Conservation (phyloP, 1,284 basidiomycete genomes). For the Sphagnurus paluster region DNA sequence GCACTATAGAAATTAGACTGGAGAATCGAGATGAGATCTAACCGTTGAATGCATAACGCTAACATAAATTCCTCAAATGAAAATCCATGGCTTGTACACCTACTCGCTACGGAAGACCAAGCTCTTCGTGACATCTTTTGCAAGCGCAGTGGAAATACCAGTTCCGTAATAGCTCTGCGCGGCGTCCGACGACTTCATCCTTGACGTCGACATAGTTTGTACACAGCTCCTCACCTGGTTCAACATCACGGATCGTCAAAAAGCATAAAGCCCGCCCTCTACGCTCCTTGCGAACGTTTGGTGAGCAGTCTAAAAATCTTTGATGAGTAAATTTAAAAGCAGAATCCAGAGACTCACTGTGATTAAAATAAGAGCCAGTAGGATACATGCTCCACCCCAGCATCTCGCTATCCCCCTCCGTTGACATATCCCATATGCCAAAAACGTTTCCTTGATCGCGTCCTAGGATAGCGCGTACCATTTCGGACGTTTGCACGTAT, state of each 20-base stretch:
- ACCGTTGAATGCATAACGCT: too few relatives aligned
- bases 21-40: too few relatives aligned
- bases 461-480: slow-evolving; percentile 51
- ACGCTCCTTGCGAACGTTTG: slow-evolving; percentile 57
- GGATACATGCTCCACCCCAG: slow-evolving; percentile 64
- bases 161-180: slow-evolving; percentile 36
- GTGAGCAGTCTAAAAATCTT: slow-evolving; percentile 50
- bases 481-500: slow-evolving; percentile 39
- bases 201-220: slow-evolving; percentile 54
- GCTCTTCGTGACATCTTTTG: slow-evolving; percentile 36
- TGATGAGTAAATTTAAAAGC: background rate
- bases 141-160: slow-evolving; percentile 62
- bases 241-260: slow-evolving; percentile 44
- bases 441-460: slow-evolving; percentile 67
- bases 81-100: background rate
- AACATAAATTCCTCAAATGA: too few relatives aligned
- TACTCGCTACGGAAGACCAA: background rate
- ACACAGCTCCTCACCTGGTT: slow-evolving; percentile 56
- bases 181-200: slow-evolving; percentile 37
- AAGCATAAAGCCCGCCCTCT: slow-evolving; percentile 49
- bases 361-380: slow-evolving; percentile 65
- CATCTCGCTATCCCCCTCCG: slow-evolving; percentile 54
- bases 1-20: too few relatives aligned
- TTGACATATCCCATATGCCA: slow-evolving; percentile 58
- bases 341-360: slow-evolving; percentile 40